These are phyloP conservation scores for Globisporangium recalcitrans DNA, from an alignment of 352 stramenopile genomes.

Conservation along the genomic window DNA sequence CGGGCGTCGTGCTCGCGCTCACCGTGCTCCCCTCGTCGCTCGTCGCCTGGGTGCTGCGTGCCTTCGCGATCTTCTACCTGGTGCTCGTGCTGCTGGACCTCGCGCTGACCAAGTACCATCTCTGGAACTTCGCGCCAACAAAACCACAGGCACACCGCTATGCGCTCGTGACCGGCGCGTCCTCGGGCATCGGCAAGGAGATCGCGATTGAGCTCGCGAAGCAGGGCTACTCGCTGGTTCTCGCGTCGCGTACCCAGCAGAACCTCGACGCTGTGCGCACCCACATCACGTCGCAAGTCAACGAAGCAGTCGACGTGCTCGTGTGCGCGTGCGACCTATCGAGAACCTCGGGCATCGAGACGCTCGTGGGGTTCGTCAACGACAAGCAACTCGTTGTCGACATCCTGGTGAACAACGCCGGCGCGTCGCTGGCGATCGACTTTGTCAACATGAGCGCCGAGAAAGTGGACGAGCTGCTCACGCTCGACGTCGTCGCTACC, in stretches of 20 bases:
- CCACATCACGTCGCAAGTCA: conserved; percentile 61
- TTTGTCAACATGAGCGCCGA: conserved; percentile 25
- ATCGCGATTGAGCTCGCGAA: conserved; percentile 76
- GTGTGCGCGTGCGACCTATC: conserved; percentile 58
- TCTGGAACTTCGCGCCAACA: conserved; percentile 50
- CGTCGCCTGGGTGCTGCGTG: neutral
- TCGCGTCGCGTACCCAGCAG: conserved; percentile 50
- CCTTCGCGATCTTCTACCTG: conserved; percentile 42
- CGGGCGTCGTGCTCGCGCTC: conserved; percentile 16
- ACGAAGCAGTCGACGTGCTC: conserved; percentile 47
- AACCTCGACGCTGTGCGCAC: conserved; percentile 64
- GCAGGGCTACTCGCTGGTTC: conserved; percentile 73
- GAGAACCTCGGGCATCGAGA: conserved; percentile 41
- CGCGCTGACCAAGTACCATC: conserved; percentile 43
- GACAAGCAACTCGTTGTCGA: conserved; percentile 65
- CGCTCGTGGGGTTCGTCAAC: conserved; percentile 46
- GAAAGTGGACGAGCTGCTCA: conserved; percentile 44
- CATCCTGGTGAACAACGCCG: conserved; percentile 85
- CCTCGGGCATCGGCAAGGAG: conserved; percentile 63
- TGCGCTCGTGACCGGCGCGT: conserved; percentile 70
- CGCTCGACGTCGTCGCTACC: conserved; percentile 51
- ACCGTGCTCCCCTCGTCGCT: conserved; percentile 19
- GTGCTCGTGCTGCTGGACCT: conserved; percentile 44
- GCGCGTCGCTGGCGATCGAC: conserved; percentile 31
- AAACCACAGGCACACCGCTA: conserved; percentile 49